Evolutionary conservation across 106 monocot species (phyloP), one percentile per base, ranked within the genome.

Genomic region (Chionographis japonica): DNA sequence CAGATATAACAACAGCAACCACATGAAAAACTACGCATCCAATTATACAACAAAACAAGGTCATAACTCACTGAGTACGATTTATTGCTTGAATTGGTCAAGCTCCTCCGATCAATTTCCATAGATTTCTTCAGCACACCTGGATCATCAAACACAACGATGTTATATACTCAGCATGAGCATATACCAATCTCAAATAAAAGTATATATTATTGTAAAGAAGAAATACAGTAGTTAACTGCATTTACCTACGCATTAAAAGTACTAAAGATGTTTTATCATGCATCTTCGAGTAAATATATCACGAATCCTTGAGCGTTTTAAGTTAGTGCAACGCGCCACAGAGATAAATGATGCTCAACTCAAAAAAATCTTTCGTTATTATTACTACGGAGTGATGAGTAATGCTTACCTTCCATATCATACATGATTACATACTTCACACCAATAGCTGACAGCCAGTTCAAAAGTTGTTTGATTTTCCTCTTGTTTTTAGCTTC

Each of bases 61-160:
- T 14, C 56, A 36, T 39, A 52, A 77, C 78, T 78, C 55, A 85
- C 81, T 59, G 43, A 68, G 51, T 18, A 58, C 27, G 72, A 63
- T 58, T 57, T 67, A 42, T 15, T 37, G 40, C 49, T 77, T 71
- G 50, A 17, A 65, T 68, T 41, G 7, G 10, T 65, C 46, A 60
- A 59, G 46, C 50, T 62, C 69, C 50, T 72, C 16, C 36, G 27
- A 74, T 63, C 63, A 19, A 43, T 46, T 58, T 54, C 78, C 58
- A 84, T 46, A 69, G 72, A 78, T 65, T 78, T 83, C 85, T 94
- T 94, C 80, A 87, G 19, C 49, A 89, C 84, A 65, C 93, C 93
- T 94, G 66, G 13, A 61, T 6, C 36, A 50, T 56, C 17, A 77
- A 63, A 8, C 8, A 72, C 36, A 38, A 60, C 37, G 16, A 1